Evolutionary conservation across 129 eudicot genomes (phyloP), one percentile per base, ranked within the genome.

Genomic region (Logfia minima): DNA sequence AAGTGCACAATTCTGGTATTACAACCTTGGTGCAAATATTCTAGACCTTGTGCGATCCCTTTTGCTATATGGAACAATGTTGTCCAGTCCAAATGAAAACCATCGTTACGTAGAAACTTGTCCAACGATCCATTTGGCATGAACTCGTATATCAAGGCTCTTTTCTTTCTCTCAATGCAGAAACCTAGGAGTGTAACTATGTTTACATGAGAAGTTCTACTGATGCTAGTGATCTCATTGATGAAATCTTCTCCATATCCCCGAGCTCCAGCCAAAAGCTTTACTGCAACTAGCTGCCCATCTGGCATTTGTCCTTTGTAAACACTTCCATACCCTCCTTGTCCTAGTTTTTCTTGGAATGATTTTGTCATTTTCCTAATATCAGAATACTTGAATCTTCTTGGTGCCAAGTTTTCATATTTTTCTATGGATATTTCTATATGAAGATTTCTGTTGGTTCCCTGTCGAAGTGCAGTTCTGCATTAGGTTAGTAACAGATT

Each of bases 11-110:
- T 83, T 76, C 90, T 80, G 22, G 85, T 86, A 68, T 77, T 86
- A 32, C 89, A 79, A 55, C 89, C 89, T 71, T 39, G 82, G 37
- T 86, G 89, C 29, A 86, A 68, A 67, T 86, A 86, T 56, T 83
- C 85, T 24, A 86, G 70, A 65, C 89, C 89, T 76, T 76, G 78
- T 22, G 89, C 86, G 18, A 76, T 75, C 14, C 86, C 86, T 68
- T 81, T 63, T 34, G 83, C 81, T 2, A 81, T 81, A 45, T 43
- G 23, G 75, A 39, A 66, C 51, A 83, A 45, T 0, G 52, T 56
- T 51, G 35, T 51, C 74, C 73, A 61, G 52, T 65, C 69, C 34
- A 72, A 37, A 66, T 43, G 68, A 32, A n/a, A 32, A 13, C 53
- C 75, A 55, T 56, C 68, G 23, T n/a, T 45, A 52, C 52, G n/a